These are phyloP conservation scores for Taphrina betulina DNA, from an alignment of 1,139 yeast genomes.

Conservation along the genomic window DNA sequence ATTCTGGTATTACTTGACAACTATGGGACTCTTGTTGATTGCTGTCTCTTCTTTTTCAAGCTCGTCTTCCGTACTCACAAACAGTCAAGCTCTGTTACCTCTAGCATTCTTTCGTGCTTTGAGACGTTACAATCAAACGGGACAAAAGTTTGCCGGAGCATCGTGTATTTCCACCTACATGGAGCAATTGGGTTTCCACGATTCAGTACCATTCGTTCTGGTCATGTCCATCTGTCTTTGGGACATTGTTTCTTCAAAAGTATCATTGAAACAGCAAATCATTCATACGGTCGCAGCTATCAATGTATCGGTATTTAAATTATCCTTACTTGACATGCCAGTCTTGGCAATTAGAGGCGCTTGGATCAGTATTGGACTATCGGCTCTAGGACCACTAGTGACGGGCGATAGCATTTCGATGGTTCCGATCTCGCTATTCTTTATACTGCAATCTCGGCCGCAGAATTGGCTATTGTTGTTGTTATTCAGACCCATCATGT, in stretches of 20 bases:
- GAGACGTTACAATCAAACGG: slow-evolving; percentile 88
- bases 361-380: no score
- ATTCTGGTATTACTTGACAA: slow-evolving; percentile 69
- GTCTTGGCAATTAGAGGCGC: not conserved
- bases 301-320: no score
- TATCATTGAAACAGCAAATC: no score
- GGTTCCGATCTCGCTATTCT: slow-evolving; percentile 51
- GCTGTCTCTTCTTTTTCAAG: not conserved
- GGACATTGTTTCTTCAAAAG: no score
- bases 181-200: slow-evolving; percentile 33
- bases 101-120: no score
- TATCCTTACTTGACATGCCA: not conserved
- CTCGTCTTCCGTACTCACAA: no score
- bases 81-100: no score
- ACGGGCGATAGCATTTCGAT: no score
- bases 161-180: not conserved
- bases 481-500: no score
- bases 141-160: slow-evolving; percentile 67
- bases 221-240: no score
- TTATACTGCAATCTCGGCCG: slow-evolving; percentile 68
- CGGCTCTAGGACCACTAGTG: no score
- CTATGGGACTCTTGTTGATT: slow-evolving; percentile 2
- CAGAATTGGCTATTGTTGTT: slow-evolving; percentile 70
- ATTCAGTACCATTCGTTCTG: not conserved
- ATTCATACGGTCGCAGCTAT: no score